phyloP scores from a whole-genome alignment of 1,284 basidiomycete species.

The Puccinia polysora region DNA sequence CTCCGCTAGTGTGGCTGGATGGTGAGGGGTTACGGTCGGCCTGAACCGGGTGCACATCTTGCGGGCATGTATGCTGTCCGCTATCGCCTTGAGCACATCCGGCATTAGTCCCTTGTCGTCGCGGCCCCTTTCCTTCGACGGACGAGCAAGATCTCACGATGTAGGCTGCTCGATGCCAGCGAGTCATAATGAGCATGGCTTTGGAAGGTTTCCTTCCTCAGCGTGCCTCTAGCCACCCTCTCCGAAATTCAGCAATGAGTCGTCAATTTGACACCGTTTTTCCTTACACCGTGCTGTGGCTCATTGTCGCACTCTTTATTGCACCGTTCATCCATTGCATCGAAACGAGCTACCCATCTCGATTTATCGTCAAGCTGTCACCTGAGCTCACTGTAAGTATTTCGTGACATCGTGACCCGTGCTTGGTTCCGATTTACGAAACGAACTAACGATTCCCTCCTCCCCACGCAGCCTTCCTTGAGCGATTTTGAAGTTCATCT shows the following conservation, averaged over 20 bases:
- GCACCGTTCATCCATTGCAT: not conserved
- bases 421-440: not conserved
- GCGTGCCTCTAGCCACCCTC: too few relatives aligned
- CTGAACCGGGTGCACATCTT: slow-evolving; percentile 19
- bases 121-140: slow-evolving; percentile 20
- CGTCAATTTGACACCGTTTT: too few relatives aligned
- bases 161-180: too few relatives aligned
- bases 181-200: too few relatives aligned
- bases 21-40: slow-evolving; percentile 18
- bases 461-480: slow-evolving; percentile 25
- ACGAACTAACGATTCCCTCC: not conserved
- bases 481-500: slow-evolving; percentile 22
- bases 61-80: too few relatives aligned
- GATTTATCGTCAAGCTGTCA: slow-evolving; percentile 6
- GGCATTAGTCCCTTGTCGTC: not conserved
- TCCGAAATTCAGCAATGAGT: too few relatives aligned
- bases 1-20: too few relatives aligned
- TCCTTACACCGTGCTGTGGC: slow-evolving; percentile 4
- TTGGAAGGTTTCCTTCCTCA: too few relatives aligned
- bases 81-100: slow-evolving; percentile 24
- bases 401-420: not conserved
- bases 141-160: slow-evolving; percentile 13
- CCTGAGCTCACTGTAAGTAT: slow-evolving; percentile 19
- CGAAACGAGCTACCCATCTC: slow-evolving; percentile 13
- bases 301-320: not conserved